Conservation (phyloP, 192 early-diverging fungal genomes). For the Dispira simplex region DNA sequence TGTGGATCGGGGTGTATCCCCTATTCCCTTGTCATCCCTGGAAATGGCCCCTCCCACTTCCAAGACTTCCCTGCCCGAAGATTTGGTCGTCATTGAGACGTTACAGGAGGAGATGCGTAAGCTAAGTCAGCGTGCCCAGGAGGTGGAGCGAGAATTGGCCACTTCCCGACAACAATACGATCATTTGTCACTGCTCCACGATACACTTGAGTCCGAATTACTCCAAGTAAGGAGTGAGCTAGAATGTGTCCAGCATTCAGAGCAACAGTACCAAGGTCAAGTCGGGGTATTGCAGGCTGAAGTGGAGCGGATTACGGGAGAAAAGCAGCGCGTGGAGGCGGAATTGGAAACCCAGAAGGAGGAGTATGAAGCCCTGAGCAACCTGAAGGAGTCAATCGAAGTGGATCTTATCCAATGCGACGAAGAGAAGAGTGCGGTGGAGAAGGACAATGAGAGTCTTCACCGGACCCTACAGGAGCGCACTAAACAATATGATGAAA, state of each 20-base stretch:
- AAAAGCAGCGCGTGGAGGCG: neutral
- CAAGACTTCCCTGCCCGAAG: no score
- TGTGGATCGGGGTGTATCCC: no score
- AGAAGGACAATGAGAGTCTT: neutral
- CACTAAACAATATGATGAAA: neutral
- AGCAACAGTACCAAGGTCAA: neutral
- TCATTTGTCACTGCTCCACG: neutral
- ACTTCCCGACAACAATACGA: neutral
- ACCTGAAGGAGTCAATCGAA: neutral
- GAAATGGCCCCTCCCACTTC: no score
- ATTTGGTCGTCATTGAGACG: neutral
- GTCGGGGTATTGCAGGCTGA: neutral
- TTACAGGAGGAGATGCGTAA: neutral
- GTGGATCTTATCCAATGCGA: neutral
- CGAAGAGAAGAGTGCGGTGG: neutral
- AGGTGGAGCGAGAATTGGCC: neutral
- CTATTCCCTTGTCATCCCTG: no score
- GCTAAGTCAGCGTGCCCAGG: neutral
- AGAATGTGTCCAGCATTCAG: no score
- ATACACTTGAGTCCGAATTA: neutral
- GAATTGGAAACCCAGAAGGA: neutral
- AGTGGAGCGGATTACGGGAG: neutral
- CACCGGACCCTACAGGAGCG: neutral
- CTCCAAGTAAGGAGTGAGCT: constrained; percentile 4
- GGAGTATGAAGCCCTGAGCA: neutral